Percentiles rank a stretch among this genome's conserved stretches.
phyloP scores from a whole-genome alignment of 257 asterid genomes.

The Gentiana macrophylla region DNA sequence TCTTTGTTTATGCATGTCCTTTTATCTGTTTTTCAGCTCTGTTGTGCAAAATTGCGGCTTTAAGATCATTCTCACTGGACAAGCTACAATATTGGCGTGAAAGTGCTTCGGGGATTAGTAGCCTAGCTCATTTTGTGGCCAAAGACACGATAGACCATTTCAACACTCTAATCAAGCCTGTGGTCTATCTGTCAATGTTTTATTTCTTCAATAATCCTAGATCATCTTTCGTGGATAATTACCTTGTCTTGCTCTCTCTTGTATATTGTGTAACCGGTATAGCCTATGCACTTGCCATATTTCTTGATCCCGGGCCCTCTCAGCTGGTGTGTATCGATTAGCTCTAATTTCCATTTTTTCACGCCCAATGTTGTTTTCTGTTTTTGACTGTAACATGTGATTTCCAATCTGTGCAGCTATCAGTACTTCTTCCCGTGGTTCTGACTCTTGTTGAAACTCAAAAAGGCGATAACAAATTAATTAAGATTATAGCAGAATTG shows the following conservation, averaged over 20 bases:
- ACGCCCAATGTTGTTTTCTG: neutral
- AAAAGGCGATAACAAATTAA: conserved; percentile 26
- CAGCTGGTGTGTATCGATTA: conserved; percentile 53
- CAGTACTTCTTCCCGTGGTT: conserved; percentile 95
- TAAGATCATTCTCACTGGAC: conserved; percentile 85
- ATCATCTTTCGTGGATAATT: conserved; percentile 65
- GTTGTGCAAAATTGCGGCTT: conserved; percentile 81
- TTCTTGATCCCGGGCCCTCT: conserved; percentile 89
- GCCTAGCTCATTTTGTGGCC: conserved; percentile 81
- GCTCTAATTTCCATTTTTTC: too few species aligned
- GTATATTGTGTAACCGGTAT: conserved; percentile 94
- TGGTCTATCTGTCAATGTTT: conserved; percentile 86
- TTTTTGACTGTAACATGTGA: neutral
- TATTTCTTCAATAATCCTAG: conserved; percentile 90
- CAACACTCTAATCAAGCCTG: conserved; percentile 75
- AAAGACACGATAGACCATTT: conserved; percentile 86
- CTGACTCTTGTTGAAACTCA: conserved; percentile 76
- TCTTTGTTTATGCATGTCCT: neutral
- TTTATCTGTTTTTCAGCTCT: conserved; percentile 53
- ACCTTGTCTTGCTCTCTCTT: conserved; percentile 71
- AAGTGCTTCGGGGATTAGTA: conserved; percentile 87
- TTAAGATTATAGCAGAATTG: conserved; percentile 39
- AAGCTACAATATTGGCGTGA: conserved; percentile 88
- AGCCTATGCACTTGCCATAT: conserved; percentile 73
- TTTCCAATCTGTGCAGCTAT: conserved; percentile 28